Conservation (phyloP, 139 green algal genomes). For the Pleodorina starrii region DNA sequence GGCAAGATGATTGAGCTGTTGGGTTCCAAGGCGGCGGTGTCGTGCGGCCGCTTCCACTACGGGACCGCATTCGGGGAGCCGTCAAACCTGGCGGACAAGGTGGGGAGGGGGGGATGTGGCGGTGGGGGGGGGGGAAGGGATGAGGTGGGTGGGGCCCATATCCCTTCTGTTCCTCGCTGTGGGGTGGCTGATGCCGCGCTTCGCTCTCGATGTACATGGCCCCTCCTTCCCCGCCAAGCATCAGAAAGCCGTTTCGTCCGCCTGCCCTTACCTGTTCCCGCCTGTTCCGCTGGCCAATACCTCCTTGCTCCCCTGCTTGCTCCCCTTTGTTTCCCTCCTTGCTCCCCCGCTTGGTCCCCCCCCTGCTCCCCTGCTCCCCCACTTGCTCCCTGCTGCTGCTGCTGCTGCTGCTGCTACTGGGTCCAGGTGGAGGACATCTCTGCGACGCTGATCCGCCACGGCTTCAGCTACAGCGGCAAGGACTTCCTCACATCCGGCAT, state of each 20-base stretch:
- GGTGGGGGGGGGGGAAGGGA: neutral
- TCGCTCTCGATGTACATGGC: too few species aligned
- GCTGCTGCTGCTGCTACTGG: too few species aligned
- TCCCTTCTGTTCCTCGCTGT: too few species aligned
- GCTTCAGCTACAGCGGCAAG: constrained; percentile 95
- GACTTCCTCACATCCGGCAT: constrained; percentile 93
- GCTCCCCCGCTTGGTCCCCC: neutral
- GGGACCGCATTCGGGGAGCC: constrained; percentile 97
- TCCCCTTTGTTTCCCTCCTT: neutral
- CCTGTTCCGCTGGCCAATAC: too few species aligned
- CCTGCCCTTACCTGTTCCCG: too few species aligned
- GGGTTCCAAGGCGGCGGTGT: constrained; percentile 92
- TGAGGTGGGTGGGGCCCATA: too few species aligned
- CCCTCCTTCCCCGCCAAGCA: too few species aligned
- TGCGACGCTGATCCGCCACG: constrained; percentile 84
- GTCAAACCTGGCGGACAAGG: constrained; percentile 83
- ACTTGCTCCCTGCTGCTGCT: too few species aligned
- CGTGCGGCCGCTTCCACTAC: constrained; percentile 81
- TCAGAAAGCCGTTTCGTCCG: too few species aligned
- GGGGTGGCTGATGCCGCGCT: too few species aligned
- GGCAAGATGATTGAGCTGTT: constrained; percentile 99
- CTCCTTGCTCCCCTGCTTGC: too few species aligned
- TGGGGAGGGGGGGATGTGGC: neutral
- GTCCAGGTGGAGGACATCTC: constrained; percentile 76
- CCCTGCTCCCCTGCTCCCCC: too few species aligned